Conservation (phyloP, 352 stramenopile genomes). For the Globisporangium yorkense region DNA sequence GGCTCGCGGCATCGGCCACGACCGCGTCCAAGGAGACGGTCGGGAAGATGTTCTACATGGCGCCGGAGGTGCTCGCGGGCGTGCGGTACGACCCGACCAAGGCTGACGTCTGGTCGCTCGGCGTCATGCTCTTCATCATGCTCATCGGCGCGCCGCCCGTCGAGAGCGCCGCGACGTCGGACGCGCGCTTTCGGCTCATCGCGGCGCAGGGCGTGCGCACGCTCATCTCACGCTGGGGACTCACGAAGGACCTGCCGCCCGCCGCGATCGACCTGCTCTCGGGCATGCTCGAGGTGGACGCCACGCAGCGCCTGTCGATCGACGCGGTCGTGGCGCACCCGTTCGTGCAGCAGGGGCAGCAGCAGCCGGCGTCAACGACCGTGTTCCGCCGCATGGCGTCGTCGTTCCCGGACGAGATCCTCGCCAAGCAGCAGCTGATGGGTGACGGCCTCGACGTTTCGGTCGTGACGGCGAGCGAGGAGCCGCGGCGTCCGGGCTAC, state of each 20-base stretch:
- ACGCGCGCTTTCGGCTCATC: conserved; percentile 66
- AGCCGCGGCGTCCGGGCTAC: conserved; percentile 7
- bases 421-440: conserved; percentile 16
- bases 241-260: conserved; percentile 45
- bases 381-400: conserved; percentile 21
- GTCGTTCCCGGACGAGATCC: conserved; percentile 19
- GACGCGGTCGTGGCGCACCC: conserved; percentile 52
- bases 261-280: conserved; percentile 57
- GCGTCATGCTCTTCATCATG: conserved; percentile 86
- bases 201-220: conserved; percentile 46
- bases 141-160: conserved; percentile 60
- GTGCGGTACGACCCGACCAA: conserved; percentile 62
- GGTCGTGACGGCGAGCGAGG: background rate
- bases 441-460: conserved; percentile 4
- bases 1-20: conserved; percentile 47
- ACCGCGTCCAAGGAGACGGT: conserved; percentile 46
- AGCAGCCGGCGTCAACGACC: background rate
- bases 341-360: conserved; percentile 32
- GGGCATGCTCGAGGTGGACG: conserved; percentile 57
- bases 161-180: conserved; percentile 42
- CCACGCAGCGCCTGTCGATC: conserved; percentile 49
- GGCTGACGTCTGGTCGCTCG: conserved; percentile 81
- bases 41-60: conserved; percentile 87
- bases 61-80: conserved; percentile 66
- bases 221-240: conserved; percentile 62